These are phyloP conservation scores for Ambrosiella beaveri DNA, from an alignment of 2,329 filamentous ascomycete species.

Conservation along the genomic window DNA sequence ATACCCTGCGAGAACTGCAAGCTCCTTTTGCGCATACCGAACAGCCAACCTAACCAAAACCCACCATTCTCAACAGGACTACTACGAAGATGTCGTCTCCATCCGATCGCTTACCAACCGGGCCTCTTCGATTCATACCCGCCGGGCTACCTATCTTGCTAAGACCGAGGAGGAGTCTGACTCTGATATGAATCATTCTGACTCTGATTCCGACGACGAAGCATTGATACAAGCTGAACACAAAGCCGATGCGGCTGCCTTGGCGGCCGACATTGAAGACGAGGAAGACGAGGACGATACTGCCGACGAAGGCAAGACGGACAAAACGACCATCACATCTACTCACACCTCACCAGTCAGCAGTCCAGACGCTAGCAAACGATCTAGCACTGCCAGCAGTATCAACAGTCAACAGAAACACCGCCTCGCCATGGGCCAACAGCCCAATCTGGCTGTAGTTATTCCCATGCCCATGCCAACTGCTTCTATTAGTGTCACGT, in stretches of 20 bases:
- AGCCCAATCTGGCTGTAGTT: constrained; percentile 8
- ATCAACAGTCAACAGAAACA: constrained; percentile 12
- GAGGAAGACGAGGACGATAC: constrained; percentile 9
- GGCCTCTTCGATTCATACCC: constrained; percentile 1
- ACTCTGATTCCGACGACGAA: constrained; percentile 1
- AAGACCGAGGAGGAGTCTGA: constrained; percentile 17
- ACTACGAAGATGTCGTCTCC: constrained; percentile 64
- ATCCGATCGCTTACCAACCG: constrained; percentile 44
- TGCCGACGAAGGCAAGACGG: constrained; percentile 11
- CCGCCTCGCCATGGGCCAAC: constrained; percentile 11
- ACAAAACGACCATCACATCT: constrained; percentile 12
- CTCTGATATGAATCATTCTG: constrained; percentile 13
- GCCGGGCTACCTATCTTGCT: neutral
- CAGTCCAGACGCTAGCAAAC: constrained; percentile 12
- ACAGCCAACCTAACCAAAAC: neutral
- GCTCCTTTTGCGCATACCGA: neutral
- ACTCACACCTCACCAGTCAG: constrained; percentile 9
- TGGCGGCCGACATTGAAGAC: neutral
- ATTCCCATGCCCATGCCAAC: constrained; percentile 13
- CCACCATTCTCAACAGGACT: constrained; percentile 37
- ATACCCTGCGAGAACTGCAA: neutral
- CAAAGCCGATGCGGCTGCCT: neutral
- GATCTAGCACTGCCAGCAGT: constrained; percentile 12
- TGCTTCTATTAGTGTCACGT: constrained; percentile 9
- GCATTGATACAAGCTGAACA: constrained; percentile 1